Percentiles rank a stretch among this genome's conserved stretches.
Conservation (phyloP, 306 rosid genomes). For the Medicago ruthenica region DNA sequence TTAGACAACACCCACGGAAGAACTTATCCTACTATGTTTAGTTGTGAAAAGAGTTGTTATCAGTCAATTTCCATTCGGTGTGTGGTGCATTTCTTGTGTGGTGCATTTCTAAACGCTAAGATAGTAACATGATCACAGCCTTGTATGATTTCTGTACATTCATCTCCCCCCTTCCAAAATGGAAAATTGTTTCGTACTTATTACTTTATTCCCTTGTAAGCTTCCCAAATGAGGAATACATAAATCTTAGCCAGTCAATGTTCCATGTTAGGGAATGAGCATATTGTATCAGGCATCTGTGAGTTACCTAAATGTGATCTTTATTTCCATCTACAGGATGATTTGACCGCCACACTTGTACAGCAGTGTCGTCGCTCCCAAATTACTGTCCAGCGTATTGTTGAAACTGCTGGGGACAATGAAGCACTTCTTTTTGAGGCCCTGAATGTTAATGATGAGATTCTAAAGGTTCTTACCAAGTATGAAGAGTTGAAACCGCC, state of each 20-base stretch:
- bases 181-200: neutral
- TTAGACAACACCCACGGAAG: neutral
- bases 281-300: conserved; percentile 29
- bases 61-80: neutral
- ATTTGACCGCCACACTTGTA: conserved; percentile 85
- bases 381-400: conserved; percentile 67
- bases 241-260: neutral
- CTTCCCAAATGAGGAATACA: neutral
- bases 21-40: conserved; percentile 1
- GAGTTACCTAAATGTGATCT: conserved; percentile 11
- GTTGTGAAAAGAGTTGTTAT: neutral
- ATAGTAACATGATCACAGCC: neutral
- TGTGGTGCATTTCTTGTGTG: conserved; percentile 20
- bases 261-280: conserved; percentile 23
- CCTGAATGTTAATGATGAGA: conserved; percentile 90
- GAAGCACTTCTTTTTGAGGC: conserved; percentile 98
- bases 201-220: neutral
- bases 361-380: conserved; percentile 87
- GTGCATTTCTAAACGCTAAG: conserved; percentile 17
- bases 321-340: conserved; percentile 68
- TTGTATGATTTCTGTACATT: conserved; percentile 16
- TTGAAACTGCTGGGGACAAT: conserved; percentile 85
- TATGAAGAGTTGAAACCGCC: conserved; percentile 76
- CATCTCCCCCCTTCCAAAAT: neutral
- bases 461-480: conserved; percentile 81